Evolutionary conservation across 2,329 filamentous ascomycete species (phyloP).

Genomic region (Lachnellula arida): DNA sequence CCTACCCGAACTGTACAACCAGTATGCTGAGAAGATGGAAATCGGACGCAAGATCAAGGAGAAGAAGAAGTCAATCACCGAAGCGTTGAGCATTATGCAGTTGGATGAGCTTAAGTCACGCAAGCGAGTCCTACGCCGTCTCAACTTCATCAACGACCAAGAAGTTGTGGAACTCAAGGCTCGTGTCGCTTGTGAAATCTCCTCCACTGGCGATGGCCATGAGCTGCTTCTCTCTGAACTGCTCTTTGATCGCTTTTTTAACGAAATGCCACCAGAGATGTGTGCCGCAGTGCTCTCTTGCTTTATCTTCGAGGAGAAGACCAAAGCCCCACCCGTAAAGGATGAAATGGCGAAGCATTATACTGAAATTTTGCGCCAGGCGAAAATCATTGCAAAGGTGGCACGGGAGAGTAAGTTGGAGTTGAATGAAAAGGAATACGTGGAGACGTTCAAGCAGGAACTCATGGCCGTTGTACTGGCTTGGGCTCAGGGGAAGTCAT

Average conservation of each 20-base stretch:
- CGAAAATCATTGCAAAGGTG: constrained; percentile 84
- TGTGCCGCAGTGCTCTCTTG: constrained; percentile 83
- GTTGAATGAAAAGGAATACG: constrained; percentile 92
- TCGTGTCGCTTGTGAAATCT: constrained; percentile 95
- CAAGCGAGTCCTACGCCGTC: constrained; percentile 87
- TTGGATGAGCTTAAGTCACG: constrained; percentile 94
- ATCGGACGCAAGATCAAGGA: constrained; percentile 76
- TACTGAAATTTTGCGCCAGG: constrained; percentile 81
- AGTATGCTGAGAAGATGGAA: constrained; percentile 77
- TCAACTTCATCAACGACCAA: constrained; percentile 92
- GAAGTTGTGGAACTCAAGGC: constrained; percentile 97
- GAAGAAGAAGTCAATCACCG: constrained; percentile 79
- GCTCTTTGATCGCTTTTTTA: constrained; percentile 97
- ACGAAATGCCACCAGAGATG: constrained; percentile 83
- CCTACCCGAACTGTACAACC: constrained; percentile 77
- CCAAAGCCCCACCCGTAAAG: constrained; percentile 69
- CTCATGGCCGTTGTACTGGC: constrained; percentile 94
- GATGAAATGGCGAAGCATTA: constrained; percentile 85
- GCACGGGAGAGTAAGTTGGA: constrained; percentile 90
- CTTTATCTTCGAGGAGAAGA: constrained; percentile 97
- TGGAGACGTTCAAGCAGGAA: constrained; percentile 84
- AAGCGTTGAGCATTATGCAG: constrained; percentile 83
- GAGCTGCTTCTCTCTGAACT: constrained; percentile 90
- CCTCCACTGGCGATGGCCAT: constrained; percentile 74
- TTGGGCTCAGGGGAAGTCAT: constrained; percentile 87